These are phyloP conservation scores for Colletotrichum theobromicola DNA, from an alignment of 2,329 filamentous ascomycete genomes.

Conservation along the genomic window DNA sequence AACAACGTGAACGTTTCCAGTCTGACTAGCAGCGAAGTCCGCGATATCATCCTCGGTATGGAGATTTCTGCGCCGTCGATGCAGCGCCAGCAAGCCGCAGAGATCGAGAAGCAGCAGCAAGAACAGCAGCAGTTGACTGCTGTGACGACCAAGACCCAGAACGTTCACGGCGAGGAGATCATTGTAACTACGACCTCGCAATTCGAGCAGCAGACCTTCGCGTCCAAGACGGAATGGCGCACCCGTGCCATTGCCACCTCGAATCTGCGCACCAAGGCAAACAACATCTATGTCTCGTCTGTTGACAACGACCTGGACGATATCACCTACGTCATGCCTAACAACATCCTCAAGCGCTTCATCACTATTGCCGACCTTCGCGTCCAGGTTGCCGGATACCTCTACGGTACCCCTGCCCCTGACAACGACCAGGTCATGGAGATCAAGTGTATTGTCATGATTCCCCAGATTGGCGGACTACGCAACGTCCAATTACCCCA, in stretches of 20 bases:
- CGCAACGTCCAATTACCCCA: slow-evolving; percentile 91
- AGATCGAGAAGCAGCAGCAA: slow-evolving; percentile 98
- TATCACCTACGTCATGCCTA: slow-evolving; percentile 97
- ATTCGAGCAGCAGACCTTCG: slow-evolving; percentile 97
- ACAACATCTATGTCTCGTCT: slow-evolving; percentile 98
- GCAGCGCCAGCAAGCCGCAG: slow-evolving; percentile 96
- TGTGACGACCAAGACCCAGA: slow-evolving; percentile 97
- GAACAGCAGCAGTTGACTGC: slow-evolving; percentile 96
- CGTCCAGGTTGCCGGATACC: slow-evolving; percentile 93
- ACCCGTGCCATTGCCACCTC: slow-evolving; percentile 96
- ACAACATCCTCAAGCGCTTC: slow-evolving; percentile 98
- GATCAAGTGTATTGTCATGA: slow-evolving; percentile 94
- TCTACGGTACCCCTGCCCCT: slow-evolving; percentile 90
- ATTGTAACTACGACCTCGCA: slow-evolving; percentile 98
- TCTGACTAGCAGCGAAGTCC: slow-evolving; percentile 94
- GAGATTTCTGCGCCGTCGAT: slow-evolving; percentile 98
- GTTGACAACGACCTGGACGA: slow-evolving; percentile 92
- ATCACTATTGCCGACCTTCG: slow-evolving; percentile 96
- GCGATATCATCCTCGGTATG: slow-evolving; percentile 99
- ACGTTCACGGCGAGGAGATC: slow-evolving; percentile 95
- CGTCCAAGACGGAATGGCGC: slow-evolving; percentile 98
- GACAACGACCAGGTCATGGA: slow-evolving; percentile 98
- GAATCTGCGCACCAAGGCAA: slow-evolving; percentile 89
- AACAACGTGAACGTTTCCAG: slow-evolving; percentile 99
- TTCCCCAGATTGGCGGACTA: slow-evolving; percentile 93